Conservation (phyloP, 164 flowering plant species). For the Aristolochia californica region DNA sequence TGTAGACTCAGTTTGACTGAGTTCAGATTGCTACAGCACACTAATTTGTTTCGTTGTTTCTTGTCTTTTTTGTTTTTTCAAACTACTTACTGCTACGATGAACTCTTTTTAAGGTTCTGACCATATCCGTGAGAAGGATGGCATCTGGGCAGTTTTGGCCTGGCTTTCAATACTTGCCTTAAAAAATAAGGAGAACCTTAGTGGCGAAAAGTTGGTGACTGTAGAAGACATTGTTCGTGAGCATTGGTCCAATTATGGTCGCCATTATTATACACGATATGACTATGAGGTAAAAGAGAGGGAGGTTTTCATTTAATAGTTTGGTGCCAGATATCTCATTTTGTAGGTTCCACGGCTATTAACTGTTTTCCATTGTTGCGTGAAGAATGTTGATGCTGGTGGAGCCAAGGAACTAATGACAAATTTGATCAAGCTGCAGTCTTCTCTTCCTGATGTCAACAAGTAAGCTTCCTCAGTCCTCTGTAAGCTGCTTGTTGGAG, state of each 20-base stretch:
- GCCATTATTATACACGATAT: conserved; percentile 93
- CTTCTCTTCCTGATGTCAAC: conserved; percentile 67
- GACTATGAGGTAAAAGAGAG: conserved; percentile 77
- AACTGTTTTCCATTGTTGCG: conserved; percentile 12
- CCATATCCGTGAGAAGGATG: conserved; percentile 98
- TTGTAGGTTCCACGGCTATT: conserved; percentile 3
- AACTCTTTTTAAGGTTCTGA: conserved; percentile 53
- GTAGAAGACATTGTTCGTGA: too few species aligned
- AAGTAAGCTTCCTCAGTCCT: conserved; percentile 26
- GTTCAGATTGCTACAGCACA: not conserved
- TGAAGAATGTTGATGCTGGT: too few species aligned
- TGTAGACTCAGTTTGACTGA: not conserved
- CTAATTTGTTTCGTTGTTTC: not conserved
- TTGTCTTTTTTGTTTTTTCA: not conserved
- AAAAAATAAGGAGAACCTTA: conserved; percentile 66
- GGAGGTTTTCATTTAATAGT: not conserved
- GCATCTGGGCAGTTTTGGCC: conserved; percentile 98
- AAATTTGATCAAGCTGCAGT: conserved; percentile 71
- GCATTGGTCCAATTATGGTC: conserved; percentile 91
- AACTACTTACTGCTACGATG: not conserved
- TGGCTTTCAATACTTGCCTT: conserved; percentile 93
- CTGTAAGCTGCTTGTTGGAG: too few species aligned
- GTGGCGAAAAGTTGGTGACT: conserved; percentile 60
- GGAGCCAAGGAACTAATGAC: conserved; percentile 96
- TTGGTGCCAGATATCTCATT: not conserved